Base-by-base conservation (phyloP, 2,329 filamentous ascomycete species). In the Escovopsis weberi region DNA sequence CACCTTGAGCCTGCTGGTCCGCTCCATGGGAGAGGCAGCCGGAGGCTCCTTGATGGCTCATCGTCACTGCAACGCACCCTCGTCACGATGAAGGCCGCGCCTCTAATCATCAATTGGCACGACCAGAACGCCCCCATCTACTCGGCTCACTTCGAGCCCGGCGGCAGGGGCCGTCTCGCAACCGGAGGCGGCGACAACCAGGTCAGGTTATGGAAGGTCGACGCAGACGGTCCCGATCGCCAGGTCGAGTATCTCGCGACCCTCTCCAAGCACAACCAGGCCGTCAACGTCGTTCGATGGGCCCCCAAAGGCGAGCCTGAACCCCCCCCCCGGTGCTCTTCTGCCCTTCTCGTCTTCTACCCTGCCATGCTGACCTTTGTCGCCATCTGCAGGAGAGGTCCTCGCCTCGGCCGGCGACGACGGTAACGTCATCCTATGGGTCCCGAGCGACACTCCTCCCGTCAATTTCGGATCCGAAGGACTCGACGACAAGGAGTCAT, bases 21-120 rank as follows among this genome's bases (percentile, higher is more conserved):
- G 15, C 38, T 40, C 15, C 38, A 33, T 33, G 26, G 12, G 10
- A 23, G 28, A 30, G 23, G 23, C 23, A 23, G 23, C 33, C 11
- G 33, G 33, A 34, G 11, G 26, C 26, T 39, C n/a, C 19, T 39
- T 28, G 37, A 39, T 39, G 28, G 35, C 37, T 11, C 23, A 34
- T 33, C 23, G 39, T 35, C 50, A 38, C 52, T 51, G 37, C 51
- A 53, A 51, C 45, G 49, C 40, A 39, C 46, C 43, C 45, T 53
- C 53, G 57, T 57, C 63, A 70, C 63, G 60, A 98, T 98, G 91
- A 96, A 94, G 75, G 88, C 87, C 59, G 82, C 86, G 58, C 89
- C 91, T 54, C 75, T 98, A 53, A 89, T 96, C 59, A 89, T 98
- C 67, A 86, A 93, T 70, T 98, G 91, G 91, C 93, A 98, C 66